Evolutionary conservation across 768 basidiomycete genomes (phyloP), one percentile per base, ranked within the genome.

Genomic region (Hydnum rufescens): DNA sequence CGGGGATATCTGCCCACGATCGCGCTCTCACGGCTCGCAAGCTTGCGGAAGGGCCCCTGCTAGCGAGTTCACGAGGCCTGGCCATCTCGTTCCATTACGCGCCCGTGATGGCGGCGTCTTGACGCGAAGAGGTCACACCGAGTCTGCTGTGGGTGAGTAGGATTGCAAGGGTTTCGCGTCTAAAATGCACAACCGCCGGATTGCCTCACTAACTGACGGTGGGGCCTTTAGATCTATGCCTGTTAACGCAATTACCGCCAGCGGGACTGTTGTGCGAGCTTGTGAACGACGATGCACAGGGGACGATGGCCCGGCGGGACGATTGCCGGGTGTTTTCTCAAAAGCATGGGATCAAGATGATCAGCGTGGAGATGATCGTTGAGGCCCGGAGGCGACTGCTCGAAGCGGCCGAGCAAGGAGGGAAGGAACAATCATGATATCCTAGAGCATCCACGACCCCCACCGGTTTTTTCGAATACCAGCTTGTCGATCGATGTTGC

Each of bases 1-100:
- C 95, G 18, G 95, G 95, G 25, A 99, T 99, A 59, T 95, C 93
- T 32, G 93, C 93, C 3, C 80, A 88, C 64, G 95, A 99, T 67
- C 80, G 95, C 52, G 79, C 84, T 31, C 70, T 90, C 52, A 93
- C 93, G 3, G 87, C 74, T 2, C 76, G 86, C 53, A 78, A 82
- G 36, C 76, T 99, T 26, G 85, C 90, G 28, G 42, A 57, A 29
- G 53, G 44, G 57, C 72, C 16, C 63, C 61, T 1, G 67, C 83
- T 16, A 66, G 71, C 22, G 84, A 93, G 58, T 93, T 99, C 63
- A 77, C 77, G 2, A 78, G 92, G 8, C 95, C 95, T 5, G 95
- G 95, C 3, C 95, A 99, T 62, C 74, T 96, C 72, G 89, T 96
- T 0, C 92, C 95, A 25, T 70, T 99, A 28, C 80, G 92, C 43